Base-by-base conservation (phyloP, 208 protist genomes). In the Wallacemonas sp. region DNA sequence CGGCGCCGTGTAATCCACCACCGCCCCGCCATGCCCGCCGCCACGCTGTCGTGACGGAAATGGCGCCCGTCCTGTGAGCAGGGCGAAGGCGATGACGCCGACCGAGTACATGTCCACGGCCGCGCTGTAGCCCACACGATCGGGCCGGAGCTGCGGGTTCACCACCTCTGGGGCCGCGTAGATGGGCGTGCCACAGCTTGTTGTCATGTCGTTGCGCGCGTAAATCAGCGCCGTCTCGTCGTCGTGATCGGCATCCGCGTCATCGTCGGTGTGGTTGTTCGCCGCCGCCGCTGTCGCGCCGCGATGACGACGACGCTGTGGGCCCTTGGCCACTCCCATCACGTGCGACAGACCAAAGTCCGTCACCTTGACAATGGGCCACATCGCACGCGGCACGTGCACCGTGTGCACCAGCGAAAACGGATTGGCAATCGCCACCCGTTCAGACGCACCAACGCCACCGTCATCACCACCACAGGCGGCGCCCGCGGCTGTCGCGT, bases 81-180 rank as follows among this genome's bases (percentile, higher is more conserved):
- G 74, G 29, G 72, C 80, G 57, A 78, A 88, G 17, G 78, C 49
- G 46, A 89, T 77, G 49, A 90, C 83, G 56, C 87, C 84, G 32
- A 93, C 52, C 27, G 80, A 88, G 67, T 74, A 93, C 46, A 91
- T 62, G 48, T 93, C 87, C 27, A 93, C 87, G 29, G 79, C 83
- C 6, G 77, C 81, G 52, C 68, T 76, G 77, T 93, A 93, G 36
- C 80, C 80, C 16, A 58, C 44, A 17, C 47, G 43, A 44, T 76
- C 67, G 11, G 69, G 64, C 2, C 79, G 75, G 24, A 85, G 70
- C 34, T 48, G 9, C 27, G 68, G 66, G 14, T 72, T 48, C 21
- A 61, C 48, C 12, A 92, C 74, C 69, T 92, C 86, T 16, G 86
- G 86, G 2, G 86, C 86, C 21, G 74, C 77, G 75, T 92, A 92